Base-by-base conservation (phyloP, 2,329 filamentous ascomycete species). In the Parascedosporium putredinis region DNA sequence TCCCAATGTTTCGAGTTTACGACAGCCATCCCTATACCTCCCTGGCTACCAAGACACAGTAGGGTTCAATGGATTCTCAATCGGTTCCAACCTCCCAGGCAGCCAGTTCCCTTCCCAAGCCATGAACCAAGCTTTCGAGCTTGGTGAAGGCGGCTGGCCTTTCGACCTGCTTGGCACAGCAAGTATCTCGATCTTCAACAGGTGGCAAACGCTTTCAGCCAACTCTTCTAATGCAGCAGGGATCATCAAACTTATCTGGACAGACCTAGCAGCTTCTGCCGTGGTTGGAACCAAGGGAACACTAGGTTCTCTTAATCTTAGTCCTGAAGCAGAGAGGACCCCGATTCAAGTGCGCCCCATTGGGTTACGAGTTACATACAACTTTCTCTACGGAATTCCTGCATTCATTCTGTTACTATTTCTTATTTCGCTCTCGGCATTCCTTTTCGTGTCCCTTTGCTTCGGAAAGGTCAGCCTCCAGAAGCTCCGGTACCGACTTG, bases 161-260 rank as follows among this genome's bases (percentile, higher is more conserved):
- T 50, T 50, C n/a, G 47, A 55, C 47, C 27, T 54, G 4, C 16
- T 22, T 5, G 55, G 52, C 14, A 20, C 25, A 2, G 49, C 51
- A 2, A 50, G 65, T 49, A 62, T 72, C 46, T 65, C 68, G 6
- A 61, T 74, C 56, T 71, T 61, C 47, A 53, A 52, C 5, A 59
- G 61, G 42, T 73, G 70, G 70, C 64, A 68, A 52, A 51, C 63
- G 2, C 57, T 69, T 1, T 64, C 64, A 1, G 27, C 44, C 1
- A 58, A 56, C 1, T 51, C 63, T 0, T 50, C 50, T 0, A 56
- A 54, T 0, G 61, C 64, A 1, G 59, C 60, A 0, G 55, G 58
- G 9, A 70, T 73, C 7, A 55, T 71, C 9, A 68, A 72, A 53
- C 57, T 71, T 0, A 61, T 73, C 4, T 73, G 67, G 64, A 73